Evolutionary conservation across 768 basidiomycete species (phyloP).

Genomic region (Xanthoconium purpureum): DNA sequence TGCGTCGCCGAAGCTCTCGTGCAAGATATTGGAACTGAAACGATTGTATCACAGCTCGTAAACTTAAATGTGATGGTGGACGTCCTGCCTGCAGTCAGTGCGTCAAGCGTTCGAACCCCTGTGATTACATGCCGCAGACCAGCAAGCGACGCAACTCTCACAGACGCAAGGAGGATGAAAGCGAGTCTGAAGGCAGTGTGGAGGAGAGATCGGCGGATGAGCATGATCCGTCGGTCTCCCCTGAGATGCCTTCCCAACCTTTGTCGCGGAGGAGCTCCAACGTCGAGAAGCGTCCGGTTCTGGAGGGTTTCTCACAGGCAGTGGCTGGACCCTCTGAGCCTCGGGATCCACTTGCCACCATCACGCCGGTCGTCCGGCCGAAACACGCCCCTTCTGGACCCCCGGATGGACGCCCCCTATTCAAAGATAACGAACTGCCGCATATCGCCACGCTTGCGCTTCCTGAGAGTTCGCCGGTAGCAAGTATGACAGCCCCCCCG

Average conservation of each 20-base stretch:
- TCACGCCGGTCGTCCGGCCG: constrained; percentile 35
- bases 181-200: constrained; percentile 59
- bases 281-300: constrained; percentile 34
- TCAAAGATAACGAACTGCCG: constrained; percentile 63
- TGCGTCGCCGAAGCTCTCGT: constrained; percentile 40
- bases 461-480: constrained; percentile 52
- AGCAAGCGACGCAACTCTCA: constrained; percentile 70
- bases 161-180: constrained; percentile 59
- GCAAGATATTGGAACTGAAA: constrained; percentile 16
- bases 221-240: constrained; percentile 57
- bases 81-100: constrained; percentile 83
- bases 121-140: constrained; percentile 74
- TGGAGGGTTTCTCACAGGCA: constrained; percentile 30
- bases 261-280: constrained; percentile 37
- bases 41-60: constrained; percentile 55
- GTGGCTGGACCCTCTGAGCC: constrained; percentile 40
- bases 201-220: constrained; percentile 55
- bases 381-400: constrained; percentile 28
- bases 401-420: constrained; percentile 42
- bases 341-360: constrained; percentile 40
- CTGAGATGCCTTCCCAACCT: constrained; percentile 36
- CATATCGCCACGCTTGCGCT: constrained; percentile 69
- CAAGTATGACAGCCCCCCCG: constrained; percentile 59
- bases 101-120: constrained; percentile 70
- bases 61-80: constrained; percentile 85